Evolutionary conservation across 2,329 filamentous ascomycete genomes (phyloP), one percentile per base, ranked within the genome.

Genomic region (Geosmithia morbida): DNA sequence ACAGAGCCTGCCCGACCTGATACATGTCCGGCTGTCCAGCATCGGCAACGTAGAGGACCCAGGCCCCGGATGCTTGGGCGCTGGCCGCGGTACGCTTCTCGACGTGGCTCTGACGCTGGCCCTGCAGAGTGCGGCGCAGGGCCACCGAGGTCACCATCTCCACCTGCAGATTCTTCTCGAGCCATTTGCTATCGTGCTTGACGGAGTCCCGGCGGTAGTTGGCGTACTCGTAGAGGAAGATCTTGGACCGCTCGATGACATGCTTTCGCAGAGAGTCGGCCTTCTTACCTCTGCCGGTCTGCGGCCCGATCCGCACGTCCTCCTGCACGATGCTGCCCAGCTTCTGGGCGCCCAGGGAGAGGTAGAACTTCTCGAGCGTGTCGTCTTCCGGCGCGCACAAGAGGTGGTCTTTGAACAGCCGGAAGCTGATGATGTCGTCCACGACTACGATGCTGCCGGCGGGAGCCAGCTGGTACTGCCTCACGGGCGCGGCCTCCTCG

Each of bases 341-440:
- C 48, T 77, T 79, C 43, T 81, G 75, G 3, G 87, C 83, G 1
- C 92, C 92, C 3, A 98, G 79, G 7, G 81, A 74, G 37, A 79
- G 65, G 62, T 98, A 98, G 52, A 98, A 90, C 1, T 75, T 74
- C 59, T 98, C 92, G 1, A 98, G 69, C 0, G 67, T 61, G 52
- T 97, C 92, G 58, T 98, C 92, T 60, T 95, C 86, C 0, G 92
- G 94, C 0, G 89, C 88, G 51, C 85, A 88, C 26, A 94, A 74
- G 29, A 98, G 71, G 51, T 80, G 78, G 46, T 87, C 79, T 58
- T 89, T 90, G 70, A 98, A 98, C 1, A 92, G 71, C 33, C 83
- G 82, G 60, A 90, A 95, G 57, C 85, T 88, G 56, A 87, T 85
- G 55, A 92, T 89, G 56, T 97, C 90, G 59, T 95, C 87, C 11